Percentiles rank a stretch among this genome's conserved stretches.
phyloP scores from a whole-genome alignment of 495 filamentous ascomycete species.

The Usnea hakonensis region DNA sequence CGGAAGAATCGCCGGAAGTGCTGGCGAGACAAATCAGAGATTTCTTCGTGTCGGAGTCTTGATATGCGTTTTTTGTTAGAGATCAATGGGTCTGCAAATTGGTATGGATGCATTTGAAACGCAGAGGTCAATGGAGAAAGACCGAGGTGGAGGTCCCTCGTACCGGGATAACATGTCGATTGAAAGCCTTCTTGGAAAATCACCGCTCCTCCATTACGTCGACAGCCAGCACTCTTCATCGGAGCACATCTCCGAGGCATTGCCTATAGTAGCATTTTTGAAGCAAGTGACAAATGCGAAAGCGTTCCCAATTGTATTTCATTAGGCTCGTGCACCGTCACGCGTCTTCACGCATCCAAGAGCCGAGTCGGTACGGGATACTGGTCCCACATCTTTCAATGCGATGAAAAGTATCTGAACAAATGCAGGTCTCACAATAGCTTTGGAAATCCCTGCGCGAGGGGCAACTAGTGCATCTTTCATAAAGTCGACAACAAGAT shows the following conservation, averaged over 20 bases:
- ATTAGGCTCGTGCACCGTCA: neutral
- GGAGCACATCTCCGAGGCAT: too few relatives aligned
- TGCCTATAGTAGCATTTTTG: too few relatives aligned
- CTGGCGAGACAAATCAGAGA: slow-evolving; percentile 27
- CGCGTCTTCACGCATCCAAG: neutral
- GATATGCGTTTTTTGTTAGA: neutral
- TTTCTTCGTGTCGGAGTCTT: slow-evolving; percentile 25
- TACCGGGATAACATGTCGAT: neutral
- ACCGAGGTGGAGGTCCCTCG: too few relatives aligned
- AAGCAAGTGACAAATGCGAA: too few relatives aligned
- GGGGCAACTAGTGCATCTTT: too few relatives aligned
- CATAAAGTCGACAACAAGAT: too few relatives aligned
- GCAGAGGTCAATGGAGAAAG: too few relatives aligned
- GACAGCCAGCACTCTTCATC: neutral
- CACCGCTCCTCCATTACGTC: neutral
- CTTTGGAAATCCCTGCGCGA: neutral
- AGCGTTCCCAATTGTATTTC: too few relatives aligned
- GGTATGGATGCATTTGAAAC: neutral
- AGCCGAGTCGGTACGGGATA: neutral
- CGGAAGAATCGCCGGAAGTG: slow-evolving; percentile 34
- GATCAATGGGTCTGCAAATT: neutral
- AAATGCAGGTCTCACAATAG: neutral
- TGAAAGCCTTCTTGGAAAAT: neutral
- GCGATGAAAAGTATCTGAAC: neutral
- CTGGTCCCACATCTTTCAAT: neutral